These are phyloP conservation scores for Penicillium daleae DNA, from an alignment of 495 filamentous ascomycete species.

Conservation along the genomic window DNA sequence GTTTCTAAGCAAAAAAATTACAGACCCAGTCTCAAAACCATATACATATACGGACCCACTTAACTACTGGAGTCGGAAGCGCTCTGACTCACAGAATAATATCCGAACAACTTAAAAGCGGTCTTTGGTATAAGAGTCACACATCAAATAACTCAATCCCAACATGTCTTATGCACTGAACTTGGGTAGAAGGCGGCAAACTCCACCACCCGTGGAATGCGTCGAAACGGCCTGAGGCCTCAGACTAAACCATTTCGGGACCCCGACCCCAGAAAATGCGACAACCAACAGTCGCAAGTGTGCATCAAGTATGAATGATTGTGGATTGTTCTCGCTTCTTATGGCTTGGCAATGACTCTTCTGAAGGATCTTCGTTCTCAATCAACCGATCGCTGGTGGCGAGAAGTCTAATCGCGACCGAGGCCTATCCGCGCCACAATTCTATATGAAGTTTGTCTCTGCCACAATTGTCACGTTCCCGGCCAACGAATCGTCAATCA, in stretches of 20 bases:
- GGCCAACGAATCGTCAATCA: background rate
- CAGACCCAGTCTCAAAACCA: too few species aligned
- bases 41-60: too few species aligned
- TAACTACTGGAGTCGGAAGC: too few species aligned
- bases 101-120: too few species aligned
- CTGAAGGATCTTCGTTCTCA: background rate
- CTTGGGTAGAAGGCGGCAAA: too few species aligned
- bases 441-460: background rate
- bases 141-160: too few species aligned
- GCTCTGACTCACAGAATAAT: too few species aligned
- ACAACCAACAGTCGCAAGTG: background rate
- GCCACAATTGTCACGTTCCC: background rate
- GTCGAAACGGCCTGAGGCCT: background rate
- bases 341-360: background rate
- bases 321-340: background rate
- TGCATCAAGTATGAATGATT: background rate
- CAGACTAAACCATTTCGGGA: conserved; percentile 36
- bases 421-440: background rate
- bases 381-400: background rate
- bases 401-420: background rate
- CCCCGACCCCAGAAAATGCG: conserved; percentile 30
- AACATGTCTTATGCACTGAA: too few species aligned
- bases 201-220: background rate
- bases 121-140: too few species aligned
- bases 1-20: too few species aligned